Base-by-base conservation (phyloP, 352 stramenopile genomes). In the Halophytophthora polymorphica region DNA sequence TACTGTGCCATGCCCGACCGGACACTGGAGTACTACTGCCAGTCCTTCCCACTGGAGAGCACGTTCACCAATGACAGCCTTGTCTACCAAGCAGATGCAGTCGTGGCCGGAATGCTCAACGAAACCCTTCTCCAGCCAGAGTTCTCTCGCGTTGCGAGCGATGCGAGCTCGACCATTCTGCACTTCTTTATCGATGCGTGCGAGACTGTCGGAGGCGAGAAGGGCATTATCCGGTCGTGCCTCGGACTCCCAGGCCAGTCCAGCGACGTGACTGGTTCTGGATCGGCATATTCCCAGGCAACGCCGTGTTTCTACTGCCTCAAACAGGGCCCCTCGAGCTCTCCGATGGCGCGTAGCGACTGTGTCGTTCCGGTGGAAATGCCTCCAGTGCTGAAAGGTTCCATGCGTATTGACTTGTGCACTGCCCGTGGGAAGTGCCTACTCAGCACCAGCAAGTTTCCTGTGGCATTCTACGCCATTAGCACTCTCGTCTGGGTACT, bases 131-230 rank as follows among this genome's bases (percentile, higher is more conserved):
- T 6, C 15, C 36, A 59, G 34, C 17, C 53, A 0, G 35, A 56
- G 12, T 64, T 53, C 17, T 11, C n/a, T 11, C 45, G 18, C 13
- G 37, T 56, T 23, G 50, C 25, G 25, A 8, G 14, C n/a, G 49
- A 41, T 12, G 66, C 52, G 22, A 61, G 54, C 14, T 54, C 53
- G 3, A 64, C 43, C 10, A 64, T 47, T 23, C 50, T 82, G 22
- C 66, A 56, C 34, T 77, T 85, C 17, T 75, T 66, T 40, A 70
- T 87, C 33, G 69, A 87, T 52, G 69, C 76, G 2, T 87, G 76
- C 28, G 76, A 87, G 46, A 59, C 73, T 5, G 47, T 80, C 15
- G 76, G 64, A 6, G 76, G 73, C 0, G 23, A 41, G 1, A 45
- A 69, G 0, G 55, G 51, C 2, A 72, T 84, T 39, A 41, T 87